Base-by-base conservation (phyloP, 164 flowering plant species). In the Magnolia officinalis region DNA sequence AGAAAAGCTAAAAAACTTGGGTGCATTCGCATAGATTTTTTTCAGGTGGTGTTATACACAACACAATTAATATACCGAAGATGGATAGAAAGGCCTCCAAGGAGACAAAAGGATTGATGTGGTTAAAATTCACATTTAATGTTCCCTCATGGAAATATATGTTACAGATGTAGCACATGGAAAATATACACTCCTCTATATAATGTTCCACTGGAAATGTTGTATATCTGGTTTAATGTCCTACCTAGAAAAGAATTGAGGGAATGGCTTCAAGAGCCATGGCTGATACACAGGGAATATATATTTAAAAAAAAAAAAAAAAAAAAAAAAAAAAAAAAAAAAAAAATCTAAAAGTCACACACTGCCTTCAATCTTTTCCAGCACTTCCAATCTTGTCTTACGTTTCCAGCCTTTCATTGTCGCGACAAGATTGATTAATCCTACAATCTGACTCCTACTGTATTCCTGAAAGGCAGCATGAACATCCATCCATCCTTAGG, bases 361-460 rank as follows among this genome's bases (percentile, higher is more conserved):
- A 74, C 55, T 37, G 50, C 75, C 67, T 80, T 92, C 99, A 21
- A 96, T 90, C 88, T 89, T 94, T 80, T 94, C 97, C 7, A 96
- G 77, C 50, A 91, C 80, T 77, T 96, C 99, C 88, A 94, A 82
- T 79, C 96, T 87, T 50, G 88, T 90, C 86, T 94, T 96, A 50
- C 98, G 83, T 82, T 92, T 96, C 99, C 98, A 94, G 63, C 95
- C 86, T 82, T 90, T 96, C 97, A 91, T 94, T 6, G 93, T 77
- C 8, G 99, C 97, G 55, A 96, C 99, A 9, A 96, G 94, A 80
- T 96, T 96, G 59, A 96, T 73, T 80, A 96, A 73, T 73, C 98
- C 97, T 2, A 84, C 79, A 49, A 96, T 83, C 78, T 94, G 99
- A 78, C n/a, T 87, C 83, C 89, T 94, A 52, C 82, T 96, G 76